Evolutionary conservation across 495 filamentous ascomycete species (phyloP), one percentile per base, ranked within the genome.

Genomic region (Neurospora tetraspora): DNA sequence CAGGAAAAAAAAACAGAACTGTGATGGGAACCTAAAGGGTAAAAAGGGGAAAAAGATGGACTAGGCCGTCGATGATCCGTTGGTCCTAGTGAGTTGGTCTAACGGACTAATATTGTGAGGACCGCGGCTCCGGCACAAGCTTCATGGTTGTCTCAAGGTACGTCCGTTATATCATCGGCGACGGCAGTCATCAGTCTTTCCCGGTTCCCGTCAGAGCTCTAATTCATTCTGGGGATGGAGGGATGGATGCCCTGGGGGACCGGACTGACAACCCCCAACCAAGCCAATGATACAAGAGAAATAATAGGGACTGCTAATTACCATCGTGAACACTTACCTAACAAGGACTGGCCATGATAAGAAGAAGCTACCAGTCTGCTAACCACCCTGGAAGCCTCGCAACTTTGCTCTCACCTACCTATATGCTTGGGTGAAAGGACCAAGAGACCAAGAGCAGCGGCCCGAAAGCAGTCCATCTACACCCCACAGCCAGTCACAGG

Each of bases 91-190:
- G 53, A 61, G 27, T 34, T 61, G 7, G 27, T 34, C 53, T 31
- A 34, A 61, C 14, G 53, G 14, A 61, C 53, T 61, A 61, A 31
- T 31, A 16, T 27, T 53, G 45, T 12, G 45, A 53, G 45, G 45
- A 53, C 9, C 20, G 45, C 45, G 20, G 8, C 27, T 65, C 53
- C 27, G 27, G 53, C 53, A 65, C 53, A 65, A 9, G 31, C 53
- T 65, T 65, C 53, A 65, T 65, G 53, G 70, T 34, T 77, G 76
- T 77, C 76, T 77, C 76, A 72, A 77, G 72, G 74, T 69, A 53
- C 70, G 47, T 73, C 71, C 53, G 39, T 76, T 72, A 74, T 74
- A 76, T 74, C 70, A 71, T 70, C 43, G 53, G 16, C 65, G 47
- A 61, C 36, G 4, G 27, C 70, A 68, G 38, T n/a, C 34, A 27